Evolutionary conservation across 306 rosid genomes (phyloP).

Genomic region (Adenanthera pavonina): DNA sequence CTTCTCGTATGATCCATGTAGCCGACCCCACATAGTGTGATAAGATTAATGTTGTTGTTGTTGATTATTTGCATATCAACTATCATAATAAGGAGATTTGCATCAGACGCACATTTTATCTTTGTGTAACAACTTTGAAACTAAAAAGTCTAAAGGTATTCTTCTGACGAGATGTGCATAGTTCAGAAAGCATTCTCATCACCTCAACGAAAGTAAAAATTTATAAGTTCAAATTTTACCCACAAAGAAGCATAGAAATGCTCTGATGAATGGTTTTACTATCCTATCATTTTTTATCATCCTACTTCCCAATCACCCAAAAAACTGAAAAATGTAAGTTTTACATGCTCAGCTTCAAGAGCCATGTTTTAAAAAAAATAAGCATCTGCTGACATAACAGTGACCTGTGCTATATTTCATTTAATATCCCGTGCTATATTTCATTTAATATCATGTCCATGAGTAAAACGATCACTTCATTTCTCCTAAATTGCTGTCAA

Average conservation of each 20-base stretch:
- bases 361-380: background rate
- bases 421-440: conserved; percentile 1
- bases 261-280: conserved; percentile 7
- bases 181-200: conserved; percentile 19
- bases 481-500: conserved; percentile 30
- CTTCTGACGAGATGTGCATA: conserved; percentile 17
- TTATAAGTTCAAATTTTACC: conserved; percentile 9
- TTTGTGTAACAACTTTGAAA: conserved; percentile 3
- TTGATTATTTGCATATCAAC: conserved; percentile 17
- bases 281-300: background rate
- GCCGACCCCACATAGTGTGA: no score
- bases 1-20: no score
- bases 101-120: conserved; percentile 9
- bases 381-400: background rate
- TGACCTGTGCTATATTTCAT: conserved; percentile 3
- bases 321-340: background rate
- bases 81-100: conserved; percentile 7
- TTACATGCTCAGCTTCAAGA: background rate
- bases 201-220: background rate
- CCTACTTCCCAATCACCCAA: background rate
- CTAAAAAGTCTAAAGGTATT: conserved; percentile 26
- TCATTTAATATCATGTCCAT: background rate
- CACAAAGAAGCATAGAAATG: conserved; percentile 21
- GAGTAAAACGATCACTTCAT: conserved; percentile 8
- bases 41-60: no score